Conservation (phyloP, 768 basidiomycete species). For the Clathrus columnatus region DNA sequence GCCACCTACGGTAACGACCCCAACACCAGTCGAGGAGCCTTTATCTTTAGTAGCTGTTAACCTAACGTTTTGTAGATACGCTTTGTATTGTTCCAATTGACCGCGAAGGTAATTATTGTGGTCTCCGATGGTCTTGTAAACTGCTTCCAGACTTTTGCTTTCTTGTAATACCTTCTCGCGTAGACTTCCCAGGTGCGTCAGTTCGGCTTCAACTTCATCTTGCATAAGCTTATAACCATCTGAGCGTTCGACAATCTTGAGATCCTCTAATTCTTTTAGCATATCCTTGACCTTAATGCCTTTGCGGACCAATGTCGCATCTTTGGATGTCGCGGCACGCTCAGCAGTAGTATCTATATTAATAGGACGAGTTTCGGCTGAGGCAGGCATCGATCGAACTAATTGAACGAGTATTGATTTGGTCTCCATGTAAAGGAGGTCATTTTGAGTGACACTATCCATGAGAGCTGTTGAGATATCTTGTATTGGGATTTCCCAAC, state of each 20-base stretch:
- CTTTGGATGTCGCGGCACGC: constrained; percentile 93
- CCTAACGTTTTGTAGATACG: constrained; percentile 95
- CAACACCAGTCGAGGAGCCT: constrained; percentile 79
- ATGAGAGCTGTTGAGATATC: constrained; percentile 94
- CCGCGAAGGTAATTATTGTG: constrained; percentile 96
- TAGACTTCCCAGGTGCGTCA: constrained; percentile 92
- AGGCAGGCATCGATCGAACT: constrained; percentile 85
- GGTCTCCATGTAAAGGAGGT: constrained; percentile 99
- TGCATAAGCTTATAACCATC: constrained; percentile 95
- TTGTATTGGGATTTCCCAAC: constrained; percentile 99
- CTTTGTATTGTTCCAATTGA: constrained; percentile 99
- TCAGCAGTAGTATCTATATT: constrained; percentile 86
- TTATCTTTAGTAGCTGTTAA: constrained; percentile 84
- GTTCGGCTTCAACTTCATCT: constrained; percentile 92
- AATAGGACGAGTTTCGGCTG: constrained; percentile 79
- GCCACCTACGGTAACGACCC: constrained; percentile 91
- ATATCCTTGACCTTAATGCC: constrained; percentile 99
- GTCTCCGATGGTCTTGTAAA: constrained; percentile 99
- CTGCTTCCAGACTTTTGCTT: constrained; percentile 86
- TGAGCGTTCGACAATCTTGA: constrained; percentile 67
- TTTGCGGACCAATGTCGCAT: constrained; percentile 87
- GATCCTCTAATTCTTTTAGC: constrained; percentile 90
- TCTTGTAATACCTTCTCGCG: constrained; percentile 92
- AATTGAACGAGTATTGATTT: constrained; percentile 99
- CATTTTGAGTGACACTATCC: constrained; percentile 94